Evolutionary conservation across 352 stramenopile genomes (phyloP).

Genomic region (Plasmopara halstedii): DNA sequence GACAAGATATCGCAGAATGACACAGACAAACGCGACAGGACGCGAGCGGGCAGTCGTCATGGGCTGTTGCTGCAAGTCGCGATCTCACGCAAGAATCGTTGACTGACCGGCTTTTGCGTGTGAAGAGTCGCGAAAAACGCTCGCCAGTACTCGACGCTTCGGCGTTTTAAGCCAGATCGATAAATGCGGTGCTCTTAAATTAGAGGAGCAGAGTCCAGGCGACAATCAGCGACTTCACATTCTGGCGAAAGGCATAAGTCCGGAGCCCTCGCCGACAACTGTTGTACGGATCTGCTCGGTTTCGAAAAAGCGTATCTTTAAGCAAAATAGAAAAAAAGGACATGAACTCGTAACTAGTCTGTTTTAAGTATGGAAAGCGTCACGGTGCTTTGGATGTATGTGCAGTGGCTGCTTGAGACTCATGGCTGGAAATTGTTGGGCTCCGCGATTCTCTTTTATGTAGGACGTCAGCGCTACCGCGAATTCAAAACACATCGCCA

Average conservation of each 20-base stretch:
- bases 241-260: constrained; percentile 7
- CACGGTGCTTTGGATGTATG: constrained; percentile 14
- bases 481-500: constrained; percentile 24
- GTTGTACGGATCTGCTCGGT: constrained; percentile 3
- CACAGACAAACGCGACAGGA: constrained; percentile 2
- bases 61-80: constrained; percentile 5
- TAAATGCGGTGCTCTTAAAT: constrained; percentile 13
- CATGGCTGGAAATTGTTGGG: constrained; percentile 51
- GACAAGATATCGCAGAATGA: constrained; percentile 35
- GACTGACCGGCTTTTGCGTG: constrained; percentile 14
- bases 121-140: constrained; percentile 16
- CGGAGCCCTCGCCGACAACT: constrained; percentile 5
- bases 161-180: constrained; percentile 15
- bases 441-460: constrained; percentile 18
- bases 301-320: constrained; percentile 18
- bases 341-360: background rate
- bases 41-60: constrained; percentile 5
- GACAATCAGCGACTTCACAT: constrained; percentile 4
- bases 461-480: constrained; percentile 20
- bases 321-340: constrained; percentile 6
- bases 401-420: constrained; percentile 29
- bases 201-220: constrained; percentile 1
- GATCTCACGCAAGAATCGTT: background rate
- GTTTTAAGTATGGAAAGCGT: constrained; percentile 3
- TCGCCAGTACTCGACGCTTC: constrained; percentile 5